Base-by-base conservation (phyloP, 2,329 filamentous ascomycete species). In the Hymenoscyphus fraxineus region DNA sequence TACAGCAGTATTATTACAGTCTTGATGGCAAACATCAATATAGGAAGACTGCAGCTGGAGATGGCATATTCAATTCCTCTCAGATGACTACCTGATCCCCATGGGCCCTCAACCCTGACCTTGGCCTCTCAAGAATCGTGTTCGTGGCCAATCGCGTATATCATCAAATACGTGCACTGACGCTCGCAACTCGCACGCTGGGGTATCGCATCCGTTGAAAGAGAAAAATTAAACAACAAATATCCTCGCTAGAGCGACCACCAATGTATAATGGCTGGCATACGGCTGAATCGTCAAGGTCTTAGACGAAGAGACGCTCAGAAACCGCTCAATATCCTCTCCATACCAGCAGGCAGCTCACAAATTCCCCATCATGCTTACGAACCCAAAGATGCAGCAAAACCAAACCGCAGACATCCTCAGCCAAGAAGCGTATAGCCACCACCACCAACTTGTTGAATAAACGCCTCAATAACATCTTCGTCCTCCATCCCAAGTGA, bases 401-500 rank as follows among this genome's bases (percentile, higher is more conserved):
- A 19, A 51, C 22, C 15, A 19, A 51, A 51, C 27, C 19, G 9
- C n/a, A 51, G 44, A 27, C 16, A 44, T 22, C 19, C 44, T 27
- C 6, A 22, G 22, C 3, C 19, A n/a, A 27, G 9, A 9, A 19
- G 7, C 1, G 10, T 22, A 16, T 3, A 6, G 19, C 35, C 9
- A 10, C 35, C 67, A 27, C 67, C 67, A 38, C 66, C 67, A 13
- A 47, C 22, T 59, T 69, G 67, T 58, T 69, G 64, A 7, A 67
- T 19, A 38, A 64, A 58, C 3, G 63, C 66, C 19, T 68, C 59
- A 12, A 71, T 65, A 12, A 64, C 40, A 40, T 70, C 69, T 0
- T 65, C 67, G 38, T 69, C 64, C n/a, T 62, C 64, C 64, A 71
- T 68, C 13, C 68, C 66, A 10, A 70, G 27, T 2, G 19, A 22